Conservation (phyloP, 2,329 filamentous ascomycete genomes). For the Cadophora gregata region DNA sequence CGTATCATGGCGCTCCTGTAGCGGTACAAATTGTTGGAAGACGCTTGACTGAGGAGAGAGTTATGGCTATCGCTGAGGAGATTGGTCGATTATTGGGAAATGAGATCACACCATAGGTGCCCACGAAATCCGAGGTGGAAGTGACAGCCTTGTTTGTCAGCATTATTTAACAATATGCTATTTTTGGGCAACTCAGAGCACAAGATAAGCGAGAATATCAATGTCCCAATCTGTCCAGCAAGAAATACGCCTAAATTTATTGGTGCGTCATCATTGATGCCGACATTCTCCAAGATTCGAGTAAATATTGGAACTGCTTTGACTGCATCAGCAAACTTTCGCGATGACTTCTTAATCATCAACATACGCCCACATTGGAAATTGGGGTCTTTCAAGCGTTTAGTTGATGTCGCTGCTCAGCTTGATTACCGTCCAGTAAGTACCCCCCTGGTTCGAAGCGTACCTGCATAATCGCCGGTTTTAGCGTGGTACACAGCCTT, state of each 20-base stretch:
- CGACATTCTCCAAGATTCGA: neutral
- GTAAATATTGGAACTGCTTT: neutral
- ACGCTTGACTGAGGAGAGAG: slow-evolving; percentile 39
- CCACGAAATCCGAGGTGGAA: no score
- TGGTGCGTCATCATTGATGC: neutral
- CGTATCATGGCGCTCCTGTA: slow-evolving; percentile 40
- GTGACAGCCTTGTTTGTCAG: no score
- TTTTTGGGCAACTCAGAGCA: neutral
- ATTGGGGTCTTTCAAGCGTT: neutral
- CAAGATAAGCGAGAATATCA: neutral
- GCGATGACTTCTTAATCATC: neutral
- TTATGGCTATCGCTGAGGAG: slow-evolving; percentile 46
- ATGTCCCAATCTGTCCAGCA: neutral
- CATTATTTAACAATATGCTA: no score
- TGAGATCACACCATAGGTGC: slow-evolving; percentile 29
- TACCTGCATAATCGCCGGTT: slow-evolving; percentile 23
- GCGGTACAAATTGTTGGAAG: slow-evolving; percentile 40
- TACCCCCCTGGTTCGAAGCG: neutral
- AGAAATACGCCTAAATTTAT: neutral
- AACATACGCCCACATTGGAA: neutral
- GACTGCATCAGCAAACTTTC: neutral
- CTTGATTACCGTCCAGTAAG: neutral
- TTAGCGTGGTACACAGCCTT: slow-evolving; percentile 14
- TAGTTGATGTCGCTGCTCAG: neutral
- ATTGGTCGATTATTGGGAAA: slow-evolving; percentile 46